These are phyloP conservation scores for Symmetrospora coprosmae DNA, from an alignment of 768 basidiomycete genomes.

Conservation along the genomic window DNA sequence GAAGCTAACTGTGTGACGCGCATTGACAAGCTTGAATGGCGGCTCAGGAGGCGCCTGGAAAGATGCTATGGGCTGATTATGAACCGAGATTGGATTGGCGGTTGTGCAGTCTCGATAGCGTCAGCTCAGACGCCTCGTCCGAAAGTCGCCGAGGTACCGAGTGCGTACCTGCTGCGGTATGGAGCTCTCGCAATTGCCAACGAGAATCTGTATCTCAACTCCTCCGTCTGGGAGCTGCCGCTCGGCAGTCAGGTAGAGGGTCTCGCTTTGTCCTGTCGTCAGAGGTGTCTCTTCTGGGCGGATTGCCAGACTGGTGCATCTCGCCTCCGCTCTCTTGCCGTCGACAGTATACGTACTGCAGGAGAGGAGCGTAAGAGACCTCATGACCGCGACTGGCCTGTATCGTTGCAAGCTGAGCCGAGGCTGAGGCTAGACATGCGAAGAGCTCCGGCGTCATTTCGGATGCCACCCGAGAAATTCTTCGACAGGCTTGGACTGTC, in stretches of 20 bases:
- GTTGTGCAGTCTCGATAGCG: conserved; percentile 1
- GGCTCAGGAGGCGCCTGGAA: conserved; percentile 20
- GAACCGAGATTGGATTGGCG: not conserved
- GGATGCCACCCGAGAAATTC: too few species aligned
- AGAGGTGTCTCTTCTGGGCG: conserved; percentile 4
- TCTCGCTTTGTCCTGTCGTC: conserved; percentile 8
- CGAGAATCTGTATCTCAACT: conserved; percentile 12
- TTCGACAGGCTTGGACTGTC: too few species aligned
- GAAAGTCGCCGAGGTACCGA: too few species aligned
- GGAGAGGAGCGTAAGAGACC: conserved; percentile 2
- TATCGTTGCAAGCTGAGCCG: too few species aligned
- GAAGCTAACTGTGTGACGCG: conserved; percentile 47
- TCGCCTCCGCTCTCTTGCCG: conserved; percentile 18
- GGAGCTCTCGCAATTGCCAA: not conserved
- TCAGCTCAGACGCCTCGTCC: not conserved
- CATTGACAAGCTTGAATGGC: conserved; percentile 7
- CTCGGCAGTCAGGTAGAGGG: conserved; percentile 10
- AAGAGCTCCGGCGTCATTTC: too few species aligned
- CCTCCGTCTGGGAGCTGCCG: conserved; percentile 10
- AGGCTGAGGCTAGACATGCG: too few species aligned
- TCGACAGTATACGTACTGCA: not conserved
- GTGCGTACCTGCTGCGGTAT: too few species aligned
- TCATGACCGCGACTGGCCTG: not conserved
- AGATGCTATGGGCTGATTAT: conserved; percentile 5
- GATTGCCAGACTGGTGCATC: conserved; percentile 17